Evolutionary conservation across 2,329 filamentous ascomycete species (phyloP), one percentile per base, ranked within the genome.

Genomic region (Stagonosporopsis cucurbitacearum): DNA sequence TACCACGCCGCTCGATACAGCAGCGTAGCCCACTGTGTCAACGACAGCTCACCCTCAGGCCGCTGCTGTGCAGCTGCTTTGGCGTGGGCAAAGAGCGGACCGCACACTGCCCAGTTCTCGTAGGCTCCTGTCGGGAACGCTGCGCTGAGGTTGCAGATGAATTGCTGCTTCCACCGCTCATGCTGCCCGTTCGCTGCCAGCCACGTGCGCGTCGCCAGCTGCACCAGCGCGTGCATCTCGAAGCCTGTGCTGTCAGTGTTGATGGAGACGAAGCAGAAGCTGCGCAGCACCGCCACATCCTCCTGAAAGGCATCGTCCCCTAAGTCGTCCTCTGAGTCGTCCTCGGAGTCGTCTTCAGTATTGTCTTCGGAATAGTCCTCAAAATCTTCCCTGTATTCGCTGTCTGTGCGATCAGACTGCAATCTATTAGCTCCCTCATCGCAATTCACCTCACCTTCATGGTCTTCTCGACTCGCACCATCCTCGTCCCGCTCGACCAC

Each of bases 161-260:
- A 64, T 8, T 9, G 36, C 9, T 28, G n/a, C 30, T 57, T 39
- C 58, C 54, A 67, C 35, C 49, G 45, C 44, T 57, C 53, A 37
- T 36, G 35, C 12, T 57, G 8, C 26, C 52, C 23, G 17, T 22
- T 33, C 8, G 46, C 53, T 17, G 52, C 54, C 28, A 64, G 50
- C 64, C 60, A 68, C 6, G 50, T 36, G 49, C 37, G 56, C 9
- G 60, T 64, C 36, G 53, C 56, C 35, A 63, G 57, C 32, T 65
- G 63, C 32, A 65, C 64, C 5, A 66, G 49, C 37, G 51, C 28
- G 26, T 42, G 40, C 40, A 42, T 42, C 40, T 42, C 40, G 40
- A 3, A 42, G 4, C 3, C 23, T 6, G 19, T 7, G 23, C 6
- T 15, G 25, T 30, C 25, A 12, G 40, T 9, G 3, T 6, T 42